These are phyloP conservation scores for Euphorbia schlechtendalii DNA, from an alignment of 441 rosid species.

Conservation along the genomic window DNA sequence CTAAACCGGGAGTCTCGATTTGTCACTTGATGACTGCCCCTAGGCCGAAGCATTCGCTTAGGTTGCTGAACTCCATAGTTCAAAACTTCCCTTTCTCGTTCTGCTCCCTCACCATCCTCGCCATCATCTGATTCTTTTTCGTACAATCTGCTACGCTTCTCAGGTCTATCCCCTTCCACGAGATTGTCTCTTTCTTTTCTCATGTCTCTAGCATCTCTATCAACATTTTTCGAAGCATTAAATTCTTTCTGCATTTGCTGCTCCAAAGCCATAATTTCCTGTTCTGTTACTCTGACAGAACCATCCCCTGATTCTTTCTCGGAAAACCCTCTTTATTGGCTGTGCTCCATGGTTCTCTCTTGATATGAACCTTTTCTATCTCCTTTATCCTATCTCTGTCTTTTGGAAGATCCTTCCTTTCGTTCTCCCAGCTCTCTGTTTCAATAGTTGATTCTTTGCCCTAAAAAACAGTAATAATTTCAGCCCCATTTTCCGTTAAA, in stretches of 20 bases:
- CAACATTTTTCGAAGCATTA: slow-evolving; percentile 60
- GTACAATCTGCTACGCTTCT: slow-evolving; percentile 57
- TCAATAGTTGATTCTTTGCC: slow-evolving; percentile 64
- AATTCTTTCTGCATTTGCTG: slow-evolving; percentile 66
- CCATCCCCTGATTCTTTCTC: slow-evolving; percentile 62
- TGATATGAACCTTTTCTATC: slow-evolving; percentile 68
- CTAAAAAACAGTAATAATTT: slow-evolving; percentile 47
- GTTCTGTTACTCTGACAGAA: slow-evolving; percentile 53
- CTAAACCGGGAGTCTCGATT: slow-evolving; percentile 61
- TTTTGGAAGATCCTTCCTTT: slow-evolving; percentile 64
- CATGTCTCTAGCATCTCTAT: slow-evolving; percentile 72
- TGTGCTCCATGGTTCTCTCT: slow-evolving; percentile 61
- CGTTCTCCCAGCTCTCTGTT: slow-evolving; percentile 81
- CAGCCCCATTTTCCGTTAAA: too few relatives aligned
- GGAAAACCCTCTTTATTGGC: slow-evolving; percentile 55
- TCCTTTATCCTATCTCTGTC: slow-evolving; percentile 83
- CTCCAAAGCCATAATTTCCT: slow-evolving; percentile 45
- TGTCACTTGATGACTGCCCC: slow-evolving; percentile 80
- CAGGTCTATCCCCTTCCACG: slow-evolving; percentile 71
- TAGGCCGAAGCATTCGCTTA: slow-evolving; percentile 89
- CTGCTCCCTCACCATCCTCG: slow-evolving; percentile 71
- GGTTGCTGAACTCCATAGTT: slow-evolving; percentile 85
- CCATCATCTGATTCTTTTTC: slow-evolving; percentile 93
- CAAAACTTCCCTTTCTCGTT: slow-evolving; percentile 69
- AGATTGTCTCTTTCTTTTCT: slow-evolving; percentile 80